A percentile compares a stretch with the other conserved stretches of the same genome.
Conservation (phyloP, 768 basidiomycete species). For the Naganishia onofrii region DNA sequence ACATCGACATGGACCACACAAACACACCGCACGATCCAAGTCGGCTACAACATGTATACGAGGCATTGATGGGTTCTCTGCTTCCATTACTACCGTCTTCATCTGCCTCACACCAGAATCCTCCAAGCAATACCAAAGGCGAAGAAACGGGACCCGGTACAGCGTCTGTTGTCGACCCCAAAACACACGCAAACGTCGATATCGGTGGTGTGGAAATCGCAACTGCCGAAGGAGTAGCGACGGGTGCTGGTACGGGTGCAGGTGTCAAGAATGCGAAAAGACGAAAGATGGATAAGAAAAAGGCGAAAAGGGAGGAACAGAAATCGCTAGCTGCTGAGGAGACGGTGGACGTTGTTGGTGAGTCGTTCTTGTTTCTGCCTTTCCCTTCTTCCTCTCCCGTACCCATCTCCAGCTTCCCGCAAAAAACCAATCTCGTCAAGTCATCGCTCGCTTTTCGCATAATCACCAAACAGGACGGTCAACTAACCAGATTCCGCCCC, state of each 20-base stretch:
- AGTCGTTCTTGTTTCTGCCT: not conserved
- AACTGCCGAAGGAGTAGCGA: no score
- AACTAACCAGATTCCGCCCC: no score
- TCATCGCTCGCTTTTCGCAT: no score
- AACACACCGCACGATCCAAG: not conserved
- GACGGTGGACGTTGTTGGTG: constrained; percentile 13
- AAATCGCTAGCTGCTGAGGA: constrained; percentile 7
- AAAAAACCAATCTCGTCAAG: no score
- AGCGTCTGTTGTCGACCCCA: no score
- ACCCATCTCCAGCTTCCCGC: not conserved
- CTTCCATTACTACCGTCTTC: not conserved
- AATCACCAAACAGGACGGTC: no score
- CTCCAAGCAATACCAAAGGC: no score
- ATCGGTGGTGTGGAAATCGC: not conserved
- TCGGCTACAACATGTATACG: not conserved
- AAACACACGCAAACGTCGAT: not conserved
- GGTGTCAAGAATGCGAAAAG: constrained; percentile 31
- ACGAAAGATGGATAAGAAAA: constrained; percentile 34
- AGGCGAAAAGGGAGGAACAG: constrained; percentile 28
- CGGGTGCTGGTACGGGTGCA: not conserved
- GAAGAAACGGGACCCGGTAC: no score
- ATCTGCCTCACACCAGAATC: no score
- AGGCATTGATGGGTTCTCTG: not conserved
- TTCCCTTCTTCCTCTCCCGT: not conserved
- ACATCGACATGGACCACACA: not conserved